Evolutionary conservation across 1,284 basidiomycete genomes (phyloP).

Genomic region (Leccinum proliferum): DNA sequence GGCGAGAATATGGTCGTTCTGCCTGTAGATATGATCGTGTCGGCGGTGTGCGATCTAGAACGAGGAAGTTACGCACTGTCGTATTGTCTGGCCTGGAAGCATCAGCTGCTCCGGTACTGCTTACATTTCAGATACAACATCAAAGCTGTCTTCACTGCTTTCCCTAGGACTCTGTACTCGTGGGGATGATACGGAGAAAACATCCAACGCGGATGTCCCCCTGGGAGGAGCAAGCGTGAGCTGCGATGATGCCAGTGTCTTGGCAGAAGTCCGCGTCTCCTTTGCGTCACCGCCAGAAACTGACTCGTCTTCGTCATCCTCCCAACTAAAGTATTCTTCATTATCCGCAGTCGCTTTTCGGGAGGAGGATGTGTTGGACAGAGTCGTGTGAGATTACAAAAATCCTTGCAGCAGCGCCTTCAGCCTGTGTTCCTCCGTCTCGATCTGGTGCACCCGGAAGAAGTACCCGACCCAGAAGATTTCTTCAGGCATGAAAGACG

Average conservation of each 20-base stretch:
- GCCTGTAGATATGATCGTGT: slow-evolving; percentile 41
- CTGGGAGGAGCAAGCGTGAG: slow-evolving; percentile 23
- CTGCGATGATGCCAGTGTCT: slow-evolving; percentile 28
- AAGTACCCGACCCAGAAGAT: slow-evolving; percentile 91
- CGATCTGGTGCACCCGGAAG: slow-evolving; percentile 86
- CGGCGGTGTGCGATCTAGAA: neutral
- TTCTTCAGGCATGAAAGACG: slow-evolving; percentile 58
- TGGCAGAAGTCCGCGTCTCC: no score
- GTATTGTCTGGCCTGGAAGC: no score
- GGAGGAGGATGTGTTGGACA: slow-evolving; percentile 7
- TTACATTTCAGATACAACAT: no score
- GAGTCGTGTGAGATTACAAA: neutral
- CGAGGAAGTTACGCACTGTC: neutral
- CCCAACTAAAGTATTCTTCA: slow-evolving; percentile 56
- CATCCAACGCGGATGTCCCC: no score
- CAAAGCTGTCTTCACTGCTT: no score
- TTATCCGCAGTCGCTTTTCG: slow-evolving; percentile 46
- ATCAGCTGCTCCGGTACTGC: no score
- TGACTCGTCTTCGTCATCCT: no score
- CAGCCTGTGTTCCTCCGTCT: slow-evolving; percentile 75
- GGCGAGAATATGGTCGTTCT: slow-evolving; percentile 87
- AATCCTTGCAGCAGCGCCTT: slow-evolving; percentile 72
- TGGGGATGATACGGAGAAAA: no score
- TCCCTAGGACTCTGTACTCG: no score
- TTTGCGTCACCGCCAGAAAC: no score